These are phyloP conservation scores for Psilocybe mexicana DNA, from an alignment of 1,284 basidiomycete species.

Conservation along the genomic window DNA sequence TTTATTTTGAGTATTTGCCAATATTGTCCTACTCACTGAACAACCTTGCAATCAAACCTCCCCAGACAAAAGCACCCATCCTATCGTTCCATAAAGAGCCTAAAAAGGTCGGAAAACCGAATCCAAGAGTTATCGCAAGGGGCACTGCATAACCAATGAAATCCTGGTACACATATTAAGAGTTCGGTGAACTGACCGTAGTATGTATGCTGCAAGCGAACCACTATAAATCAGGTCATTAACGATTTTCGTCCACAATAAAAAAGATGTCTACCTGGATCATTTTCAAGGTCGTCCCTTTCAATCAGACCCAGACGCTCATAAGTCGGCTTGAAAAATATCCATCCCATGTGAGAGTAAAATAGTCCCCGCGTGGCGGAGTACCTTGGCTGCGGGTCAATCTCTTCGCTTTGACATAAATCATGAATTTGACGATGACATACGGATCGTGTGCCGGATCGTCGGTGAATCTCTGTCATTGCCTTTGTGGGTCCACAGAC, in stretches of 20 bases:
- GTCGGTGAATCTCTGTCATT: conserved; percentile 68
- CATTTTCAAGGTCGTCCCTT: conserved; percentile 67
- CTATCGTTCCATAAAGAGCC: conserved; percentile 62
- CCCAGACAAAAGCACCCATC: conserved; percentile 68
- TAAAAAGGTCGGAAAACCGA: conserved; percentile 55
- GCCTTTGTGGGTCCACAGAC: neutral
- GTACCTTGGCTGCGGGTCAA: conserved; percentile 45
- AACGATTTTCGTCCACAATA: neutral
- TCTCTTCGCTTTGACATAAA: neutral
- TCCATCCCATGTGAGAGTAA: conserved; percentile 84
- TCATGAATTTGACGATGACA: conserved; percentile 20
- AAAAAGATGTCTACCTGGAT: conserved; percentile 50
- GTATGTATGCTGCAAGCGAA: conserved; percentile 70
- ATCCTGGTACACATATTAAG: neutral
- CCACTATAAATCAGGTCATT: conserved; percentile 46
- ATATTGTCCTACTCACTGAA: conserved; percentile 44
- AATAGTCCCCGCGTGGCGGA: conserved; percentile 72
- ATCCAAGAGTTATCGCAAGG: conserved; percentile 60
- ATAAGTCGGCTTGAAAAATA: conserved; percentile 77
- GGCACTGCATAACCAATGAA: conserved; percentile 37
- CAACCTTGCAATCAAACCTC: conserved; percentile 61
- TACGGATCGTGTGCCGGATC: conserved; percentile 73
- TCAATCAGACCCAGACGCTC: conserved; percentile 66
- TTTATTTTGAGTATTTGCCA: neutral
- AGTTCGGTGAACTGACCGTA: conserved; percentile 47